A percentile compares a stretch with the other conserved stretches of the same genome.
phyloP scores from a whole-genome alignment of 192 early-diverging fungal genomes.

The Lunasporangiospora selenospora region DNA sequence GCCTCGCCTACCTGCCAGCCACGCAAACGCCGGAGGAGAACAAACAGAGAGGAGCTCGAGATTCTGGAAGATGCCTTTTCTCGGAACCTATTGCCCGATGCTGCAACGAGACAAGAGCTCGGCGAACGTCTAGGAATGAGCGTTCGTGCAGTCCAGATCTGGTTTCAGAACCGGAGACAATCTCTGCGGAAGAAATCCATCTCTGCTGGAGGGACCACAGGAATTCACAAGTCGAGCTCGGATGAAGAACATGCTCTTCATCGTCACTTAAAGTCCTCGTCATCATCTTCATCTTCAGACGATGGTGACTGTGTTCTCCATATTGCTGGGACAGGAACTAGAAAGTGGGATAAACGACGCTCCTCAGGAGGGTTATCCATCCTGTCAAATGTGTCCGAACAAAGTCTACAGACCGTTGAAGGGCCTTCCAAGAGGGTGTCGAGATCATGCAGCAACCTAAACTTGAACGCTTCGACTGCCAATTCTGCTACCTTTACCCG shows the following conservation, averaged over 20 bases:
- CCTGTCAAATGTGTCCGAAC: too few species aligned
- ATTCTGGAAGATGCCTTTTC: constrained; percentile 75
- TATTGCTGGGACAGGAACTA: too few species aligned
- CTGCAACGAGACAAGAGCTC: constrained; percentile 64
- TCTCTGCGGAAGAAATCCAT: constrained; percentile 56
- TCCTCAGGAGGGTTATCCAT: too few species aligned
- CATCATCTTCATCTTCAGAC: too few species aligned
- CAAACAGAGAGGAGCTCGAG: constrained; percentile 69
- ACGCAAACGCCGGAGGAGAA: constrained; percentile 44
- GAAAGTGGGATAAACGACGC: too few species aligned
- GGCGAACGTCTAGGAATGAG: constrained; percentile 73
- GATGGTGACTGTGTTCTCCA: too few species aligned
- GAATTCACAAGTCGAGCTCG: constrained; percentile 4
- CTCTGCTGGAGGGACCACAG: neutral
- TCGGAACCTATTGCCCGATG: constrained; percentile 74
- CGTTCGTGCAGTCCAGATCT: constrained; percentile 76
- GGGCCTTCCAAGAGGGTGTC: too few species aligned
- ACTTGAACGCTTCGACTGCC: too few species aligned
- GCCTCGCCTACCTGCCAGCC: constrained; percentile 20
- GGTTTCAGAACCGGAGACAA: constrained; percentile 87
- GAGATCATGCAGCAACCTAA: too few species aligned
- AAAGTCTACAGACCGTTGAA: too few species aligned
- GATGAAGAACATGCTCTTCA: constrained; percentile 34
- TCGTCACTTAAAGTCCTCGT: too few species aligned
- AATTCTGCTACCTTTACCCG: too few species aligned